phyloP scores from a whole-genome alignment of 1,284 basidiomycete genomes.

The Sparassis latifolia region DNA sequence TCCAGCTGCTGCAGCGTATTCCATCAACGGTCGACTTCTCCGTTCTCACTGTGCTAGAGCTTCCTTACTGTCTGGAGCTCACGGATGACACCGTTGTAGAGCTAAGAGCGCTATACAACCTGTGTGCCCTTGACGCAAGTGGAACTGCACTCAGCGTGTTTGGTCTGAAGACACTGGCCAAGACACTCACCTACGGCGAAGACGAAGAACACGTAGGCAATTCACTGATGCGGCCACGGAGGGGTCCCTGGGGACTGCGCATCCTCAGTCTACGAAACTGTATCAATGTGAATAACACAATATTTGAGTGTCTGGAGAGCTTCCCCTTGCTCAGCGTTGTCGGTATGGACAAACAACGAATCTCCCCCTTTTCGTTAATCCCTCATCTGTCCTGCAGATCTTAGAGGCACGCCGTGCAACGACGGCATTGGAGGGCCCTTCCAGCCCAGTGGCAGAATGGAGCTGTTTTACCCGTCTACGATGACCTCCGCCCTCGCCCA shows the following conservation, averaged over 20 bases:
- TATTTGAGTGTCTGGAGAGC: conserved; percentile 32
- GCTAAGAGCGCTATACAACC: conserved; percentile 43
- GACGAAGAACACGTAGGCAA: conserved; percentile 7
- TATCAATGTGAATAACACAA: conserved; percentile 32
- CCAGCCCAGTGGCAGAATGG: conserved; percentile 14
- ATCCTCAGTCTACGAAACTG: conserved; percentile 48
- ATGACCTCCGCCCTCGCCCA: conserved; percentile 7
- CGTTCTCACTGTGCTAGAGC: conserved; percentile 54
- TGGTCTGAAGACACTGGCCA: conserved; percentile 37
- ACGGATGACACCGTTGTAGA: conserved; percentile 46
- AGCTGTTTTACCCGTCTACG: conserved; percentile 18
- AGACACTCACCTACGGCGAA: conserved; percentile 21
- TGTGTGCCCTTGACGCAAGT: conserved; percentile 58
- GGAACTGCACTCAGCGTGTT: conserved; percentile 42
- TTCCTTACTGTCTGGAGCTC: conserved; percentile 44
- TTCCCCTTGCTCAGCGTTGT: conserved; percentile 53
- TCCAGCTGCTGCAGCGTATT: conserved; percentile 53
- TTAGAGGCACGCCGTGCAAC: conserved; percentile 43
- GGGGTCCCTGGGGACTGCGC: conserved; percentile 52
- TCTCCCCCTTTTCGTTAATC: not conserved
- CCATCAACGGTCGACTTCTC: conserved; percentile 48
- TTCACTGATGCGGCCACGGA: conserved; percentile 10
- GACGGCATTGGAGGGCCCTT: conserved; percentile 12
- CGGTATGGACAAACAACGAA: conserved; percentile 28
- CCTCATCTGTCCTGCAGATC: conserved; percentile 31